A percentile compares a stretch with the other conserved stretches of the same genome.
Conservation (phyloP, 2,329 filamentous ascomycete species). For the Aspergillus alliaceus region DNA sequence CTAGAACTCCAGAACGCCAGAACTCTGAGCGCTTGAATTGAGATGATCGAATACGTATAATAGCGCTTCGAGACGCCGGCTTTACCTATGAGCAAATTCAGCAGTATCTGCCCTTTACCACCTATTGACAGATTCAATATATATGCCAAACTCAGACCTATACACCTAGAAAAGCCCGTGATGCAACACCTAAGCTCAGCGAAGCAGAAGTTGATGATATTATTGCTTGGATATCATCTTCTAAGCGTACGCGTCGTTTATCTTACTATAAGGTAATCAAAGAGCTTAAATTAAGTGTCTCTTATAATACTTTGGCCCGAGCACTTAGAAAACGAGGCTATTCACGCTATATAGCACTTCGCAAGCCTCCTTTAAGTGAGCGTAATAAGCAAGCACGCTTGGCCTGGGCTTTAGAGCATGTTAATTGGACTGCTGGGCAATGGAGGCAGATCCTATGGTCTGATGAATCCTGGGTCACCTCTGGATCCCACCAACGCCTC, state of each 20-base stretch:
- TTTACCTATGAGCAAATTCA: conserved; percentile 14
- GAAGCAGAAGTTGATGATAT: conserved; percentile 15
- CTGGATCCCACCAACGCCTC: too few relatives aligned
- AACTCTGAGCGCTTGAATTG: conserved; percentile 10
- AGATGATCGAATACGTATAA: conserved; percentile 40
- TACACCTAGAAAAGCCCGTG: conserved; percentile 13
- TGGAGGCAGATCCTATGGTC: too few relatives aligned
- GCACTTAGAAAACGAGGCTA: conserved; percentile 15
- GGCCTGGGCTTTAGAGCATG: too few relatives aligned
- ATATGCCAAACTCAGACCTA: conserved; percentile 11
- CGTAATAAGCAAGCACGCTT: too few relatives aligned
- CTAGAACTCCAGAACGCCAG: not conserved
- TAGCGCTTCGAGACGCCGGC: conserved; percentile 15
- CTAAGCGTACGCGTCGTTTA: conserved; percentile 10
- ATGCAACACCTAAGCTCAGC: conserved; percentile 11
- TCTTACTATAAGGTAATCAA: conserved; percentile 15
- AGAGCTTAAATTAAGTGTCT: conserved; percentile 11
- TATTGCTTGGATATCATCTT: conserved; percentile 17
- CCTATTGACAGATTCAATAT: conserved; percentile 16
- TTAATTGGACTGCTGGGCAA: too few relatives aligned
- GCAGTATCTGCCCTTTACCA: conserved; percentile 1
- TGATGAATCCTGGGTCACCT: too few relatives aligned
- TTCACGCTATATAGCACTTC: too few relatives aligned
- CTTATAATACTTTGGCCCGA: conserved; percentile 2
- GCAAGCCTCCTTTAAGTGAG: too few relatives aligned